Percentiles rank a stretch among this genome's conserved stretches.
These are phyloP conservation scores for Cystobasidium pallidum DNA, from an alignment of 1,284 basidiomycete genomes.

Conservation along the genomic window DNA sequence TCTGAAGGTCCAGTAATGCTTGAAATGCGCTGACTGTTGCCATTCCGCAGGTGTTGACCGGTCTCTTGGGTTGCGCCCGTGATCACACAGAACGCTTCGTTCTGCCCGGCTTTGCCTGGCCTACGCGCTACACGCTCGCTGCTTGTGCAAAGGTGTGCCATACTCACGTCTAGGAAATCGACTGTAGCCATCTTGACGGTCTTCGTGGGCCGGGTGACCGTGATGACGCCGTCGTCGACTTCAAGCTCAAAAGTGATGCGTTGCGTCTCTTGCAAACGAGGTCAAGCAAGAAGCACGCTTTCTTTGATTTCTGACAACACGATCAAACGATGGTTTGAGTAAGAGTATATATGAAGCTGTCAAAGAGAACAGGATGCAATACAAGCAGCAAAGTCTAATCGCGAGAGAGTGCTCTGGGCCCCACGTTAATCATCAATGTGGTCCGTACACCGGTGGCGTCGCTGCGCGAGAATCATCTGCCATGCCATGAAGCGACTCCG, in stretches of 20 bases:
- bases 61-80: not conserved
- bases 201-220: not conserved
- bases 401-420: too few species aligned
- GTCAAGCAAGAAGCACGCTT: too few species aligned
- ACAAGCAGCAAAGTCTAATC: too few species aligned
- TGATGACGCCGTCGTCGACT: not conserved
- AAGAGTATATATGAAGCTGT: too few species aligned
- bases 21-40: not conserved
- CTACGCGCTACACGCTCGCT: not conserved
- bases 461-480: too few species aligned
- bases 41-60: not conserved
- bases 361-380: too few species aligned
- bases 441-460: too few species aligned
- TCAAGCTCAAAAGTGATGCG: not conserved
- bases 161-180: conserved; percentile 37
- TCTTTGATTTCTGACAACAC: too few species aligned
- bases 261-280: not conserved
- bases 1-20: not conserved
- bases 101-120: not conserved
- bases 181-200: conserved; percentile 22
- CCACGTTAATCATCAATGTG: too few species aligned
- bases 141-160: not conserved
- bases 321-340: too few species aligned
- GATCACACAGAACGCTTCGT: conserved; percentile 3
- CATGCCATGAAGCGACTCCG: too few species aligned